Conservation (phyloP, 208 protist genomes). For the Wallacemonas sp. region DNA sequence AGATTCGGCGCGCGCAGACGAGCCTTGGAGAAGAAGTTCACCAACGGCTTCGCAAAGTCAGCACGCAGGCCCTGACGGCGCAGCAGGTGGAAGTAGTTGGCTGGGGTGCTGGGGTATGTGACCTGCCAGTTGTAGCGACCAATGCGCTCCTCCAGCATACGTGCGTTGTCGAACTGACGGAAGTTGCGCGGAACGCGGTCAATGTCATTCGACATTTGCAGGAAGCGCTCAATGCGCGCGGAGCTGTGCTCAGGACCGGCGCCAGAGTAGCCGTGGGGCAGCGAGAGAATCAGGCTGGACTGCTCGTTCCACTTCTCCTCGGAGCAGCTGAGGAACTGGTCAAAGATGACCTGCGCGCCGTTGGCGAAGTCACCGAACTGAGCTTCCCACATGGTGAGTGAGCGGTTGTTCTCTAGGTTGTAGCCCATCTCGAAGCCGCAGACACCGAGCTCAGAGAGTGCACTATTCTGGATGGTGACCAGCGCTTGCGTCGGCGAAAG, state of each 20-base stretch:
- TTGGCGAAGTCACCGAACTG: slow-evolving; percentile 99
- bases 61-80: slow-evolving; percentile 95
- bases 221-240: slow-evolving; percentile 96
- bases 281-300: slow-evolving; percentile 93
- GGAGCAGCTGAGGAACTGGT: slow-evolving; percentile 92
- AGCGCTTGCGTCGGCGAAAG: slow-evolving; percentile 74
- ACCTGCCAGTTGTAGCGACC: slow-evolving; percentile 91
- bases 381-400: slow-evolving; percentile 98
- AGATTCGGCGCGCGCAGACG: slow-evolving; percentile 90
- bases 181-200: slow-evolving; percentile 75
- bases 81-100: slow-evolving; percentile 99
- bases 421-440: slow-evolving; percentile 98
- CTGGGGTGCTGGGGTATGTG: slow-evolving; percentile 96
- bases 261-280: slow-evolving; percentile 99
- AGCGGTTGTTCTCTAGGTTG: slow-evolving; percentile 93
- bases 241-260: slow-evolving; percentile 97
- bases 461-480: slow-evolving; percentile 94
- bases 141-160: slow-evolving; percentile 76
- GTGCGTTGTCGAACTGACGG: slow-evolving; percentile 51
- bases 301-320: slow-evolving; percentile 98
- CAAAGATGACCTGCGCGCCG: slow-evolving; percentile 98
- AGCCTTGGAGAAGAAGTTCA: slow-evolving; percentile 95
- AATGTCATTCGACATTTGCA: slow-evolving; percentile 95
- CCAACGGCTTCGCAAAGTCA: slow-evolving; percentile 97
- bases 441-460: slow-evolving; percentile 96